Base-by-base conservation (phyloP, 148 eudicot genomes). In the Linanthus parryae region DNA sequence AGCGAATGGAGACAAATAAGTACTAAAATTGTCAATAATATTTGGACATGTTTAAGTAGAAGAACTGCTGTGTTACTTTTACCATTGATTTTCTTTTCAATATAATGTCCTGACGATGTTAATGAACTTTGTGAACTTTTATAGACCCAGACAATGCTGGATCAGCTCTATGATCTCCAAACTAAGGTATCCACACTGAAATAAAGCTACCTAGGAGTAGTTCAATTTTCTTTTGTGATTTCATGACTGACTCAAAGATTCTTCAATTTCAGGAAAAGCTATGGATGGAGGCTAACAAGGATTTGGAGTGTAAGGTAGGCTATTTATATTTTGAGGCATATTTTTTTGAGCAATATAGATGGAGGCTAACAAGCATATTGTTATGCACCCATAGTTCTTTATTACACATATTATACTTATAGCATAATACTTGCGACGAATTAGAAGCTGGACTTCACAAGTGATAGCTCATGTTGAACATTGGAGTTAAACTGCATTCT, bases 111-210 rank as follows among this genome's bases (percentile, higher is more conserved):
- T 5, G 35, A 31, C 5, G 5, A 31, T 11, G 11, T 31, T 31
- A 31, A 5, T 5, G 35, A 11, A 31, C 11, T 31, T 31, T 31
- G 35, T 5, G 11, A 13, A 5, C 2, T 5, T 10, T 1, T 42
- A 29, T 29, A 44, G 49, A 44, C 49, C 13, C 49, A 44, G 7
- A 15, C 11, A 9, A 44, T 44, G 49, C 28, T 44, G 21, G 49
- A 44, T 44, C 49, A 44, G 28, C 49, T 44, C 24, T 0, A 26
- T 44, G 49, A 44, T 44, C 28, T 44, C 2, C 49, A 44, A 22
- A 19, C 49, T 22, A 44, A 22, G 49, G 49, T 44, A 44, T 5
- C 4, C 2, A 22, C 11, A 5, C 12, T 44, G 8, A 11, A 13
- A 11, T 1, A 21, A 21, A 44, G 21, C 1, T 44, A 15, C 13